Conservation (phyloP, 2,329 filamentous ascomycete genomes). For the Metarhizium sp. region DNA sequence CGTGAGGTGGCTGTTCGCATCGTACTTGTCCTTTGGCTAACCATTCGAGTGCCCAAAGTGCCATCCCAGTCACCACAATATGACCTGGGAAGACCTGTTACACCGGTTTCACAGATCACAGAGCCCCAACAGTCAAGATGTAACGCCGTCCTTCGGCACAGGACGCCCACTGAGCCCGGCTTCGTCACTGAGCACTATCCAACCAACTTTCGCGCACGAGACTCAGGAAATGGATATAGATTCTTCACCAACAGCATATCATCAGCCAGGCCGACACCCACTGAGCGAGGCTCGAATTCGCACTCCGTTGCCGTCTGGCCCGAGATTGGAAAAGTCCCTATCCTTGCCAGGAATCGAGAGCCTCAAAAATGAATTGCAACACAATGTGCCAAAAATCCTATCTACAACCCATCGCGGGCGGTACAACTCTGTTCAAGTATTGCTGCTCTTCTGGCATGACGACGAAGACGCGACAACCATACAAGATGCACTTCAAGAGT, state of each 20-base stretch:
- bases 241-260: constrained; percentile 19
- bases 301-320: constrained; percentile 47
- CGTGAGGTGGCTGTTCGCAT: background rate
- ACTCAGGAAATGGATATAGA: constrained; percentile 49
- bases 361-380: constrained; percentile 43
- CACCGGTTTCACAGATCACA: constrained; percentile 43
- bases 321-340: constrained; percentile 41
- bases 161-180: constrained; percentile 39
- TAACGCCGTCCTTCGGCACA: constrained; percentile 30
- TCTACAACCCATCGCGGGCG: constrained; percentile 41
- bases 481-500: constrained; percentile 32
- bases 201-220: constrained; percentile 32
- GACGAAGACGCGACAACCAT: constrained; percentile 36
- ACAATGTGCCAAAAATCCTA: constrained; percentile 37
- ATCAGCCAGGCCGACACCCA: constrained; percentile 27
- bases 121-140: constrained; percentile 41
- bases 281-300: constrained; percentile 41
- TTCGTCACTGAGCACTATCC: constrained; percentile 25
- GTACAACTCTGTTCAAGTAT: constrained; percentile 41
- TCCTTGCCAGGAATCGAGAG: constrained; percentile 41
- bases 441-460: constrained; percentile 49
- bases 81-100: constrained; percentile 51
- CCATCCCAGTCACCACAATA: constrained; percentile 49
- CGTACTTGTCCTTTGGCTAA: background rate
- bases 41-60: constrained; percentile 29